phyloP scores from a whole-genome alignment of 179 eudicot species.

The Dionaea muscipula region DNA sequence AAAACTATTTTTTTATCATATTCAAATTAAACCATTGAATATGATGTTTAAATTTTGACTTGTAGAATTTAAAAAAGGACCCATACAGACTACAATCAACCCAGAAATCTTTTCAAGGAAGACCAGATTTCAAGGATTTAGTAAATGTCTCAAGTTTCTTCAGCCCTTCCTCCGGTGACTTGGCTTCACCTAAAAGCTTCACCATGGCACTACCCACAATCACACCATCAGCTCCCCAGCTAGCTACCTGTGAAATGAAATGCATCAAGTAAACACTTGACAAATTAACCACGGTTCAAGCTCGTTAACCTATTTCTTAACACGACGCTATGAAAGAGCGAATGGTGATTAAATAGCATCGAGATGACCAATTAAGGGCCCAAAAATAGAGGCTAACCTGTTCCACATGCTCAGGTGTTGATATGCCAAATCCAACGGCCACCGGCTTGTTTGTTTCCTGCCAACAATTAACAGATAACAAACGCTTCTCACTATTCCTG shows the following conservation, averaged over 20 bases:
- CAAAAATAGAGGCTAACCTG: slow-evolving; percentile 30
- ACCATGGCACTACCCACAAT: slow-evolving; percentile 92
- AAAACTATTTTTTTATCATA: too few species aligned
- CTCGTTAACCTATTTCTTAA: too few species aligned
- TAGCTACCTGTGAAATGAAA: slow-evolving; percentile 40
- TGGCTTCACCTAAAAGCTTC: slow-evolving; percentile 59
- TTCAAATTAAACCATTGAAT: too few species aligned
- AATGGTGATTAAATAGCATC: too few species aligned
- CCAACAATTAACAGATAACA: not conserved
- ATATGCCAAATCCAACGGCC: slow-evolving; percentile 93
- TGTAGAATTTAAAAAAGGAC: too few species aligned
- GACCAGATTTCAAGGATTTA: slow-evolving; percentile 51
- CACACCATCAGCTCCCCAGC: slow-evolving; percentile 98
- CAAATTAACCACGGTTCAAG: too few species aligned
- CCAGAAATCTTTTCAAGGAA: slow-evolving; percentile 18
- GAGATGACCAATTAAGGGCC: too few species aligned
- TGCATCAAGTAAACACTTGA: too few species aligned
- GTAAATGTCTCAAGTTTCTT: slow-evolving; percentile 57
- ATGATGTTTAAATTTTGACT: too few species aligned
- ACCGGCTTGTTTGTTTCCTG: slow-evolving; percentile 78
- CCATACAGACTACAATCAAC: not conserved
- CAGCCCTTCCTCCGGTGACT: slow-evolving; percentile 73
- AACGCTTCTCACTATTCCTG: too few species aligned
- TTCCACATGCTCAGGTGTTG: slow-evolving; percentile 82
- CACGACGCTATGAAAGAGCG: too few species aligned